A percentile compares a stretch with the other conserved stretches of the same genome.
Conservation (phyloP, 1,139 yeast species). For the Blastobotrys malaysiensis region DNA sequence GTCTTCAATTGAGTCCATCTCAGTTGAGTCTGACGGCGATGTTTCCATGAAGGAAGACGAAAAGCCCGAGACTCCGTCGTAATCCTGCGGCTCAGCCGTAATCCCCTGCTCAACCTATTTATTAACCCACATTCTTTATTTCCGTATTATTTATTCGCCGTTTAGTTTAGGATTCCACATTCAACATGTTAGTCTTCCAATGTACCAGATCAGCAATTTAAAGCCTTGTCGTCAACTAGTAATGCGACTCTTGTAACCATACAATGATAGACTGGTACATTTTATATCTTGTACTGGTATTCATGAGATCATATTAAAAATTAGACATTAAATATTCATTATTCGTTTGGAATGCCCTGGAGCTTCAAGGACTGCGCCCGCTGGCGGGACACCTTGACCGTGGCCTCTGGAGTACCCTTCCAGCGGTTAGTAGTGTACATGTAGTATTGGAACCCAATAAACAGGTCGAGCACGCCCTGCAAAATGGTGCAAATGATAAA, state of each 20-base stretch:
- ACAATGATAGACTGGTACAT: too few species aligned
- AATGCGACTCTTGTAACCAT: too few species aligned
- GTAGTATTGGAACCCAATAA: conserved; percentile 65
- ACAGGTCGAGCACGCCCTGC: conserved; percentile 71
- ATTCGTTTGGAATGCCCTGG: conserved; percentile 5
- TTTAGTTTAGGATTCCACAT: too few species aligned
- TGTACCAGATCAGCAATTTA: too few species aligned
- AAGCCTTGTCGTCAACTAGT: too few species aligned
- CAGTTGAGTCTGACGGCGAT: not conserved
- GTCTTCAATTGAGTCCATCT: not conserved
- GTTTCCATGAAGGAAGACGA: not conserved
- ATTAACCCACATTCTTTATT: not conserved
- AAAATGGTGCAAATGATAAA: conserved; percentile 75
- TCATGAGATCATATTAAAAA: not conserved
- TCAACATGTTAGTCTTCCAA: too few species aligned
- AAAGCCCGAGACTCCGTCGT: not conserved
- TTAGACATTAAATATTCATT: not conserved
- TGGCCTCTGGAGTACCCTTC: conserved; percentile 16
- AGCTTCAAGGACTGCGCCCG: conserved; percentile 24
- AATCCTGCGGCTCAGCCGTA: too few species aligned
- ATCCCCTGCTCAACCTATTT: not conserved
- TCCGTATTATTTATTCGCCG: too few species aligned
- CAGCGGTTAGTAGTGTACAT: conserved; percentile 26
- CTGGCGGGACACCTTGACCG: conserved; percentile 20
- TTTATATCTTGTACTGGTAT: not conserved